Evolutionary conservation across 2,329 filamentous ascomycete genomes (phyloP).

Genomic region (Proliferodiscus dingleyae): DNA sequence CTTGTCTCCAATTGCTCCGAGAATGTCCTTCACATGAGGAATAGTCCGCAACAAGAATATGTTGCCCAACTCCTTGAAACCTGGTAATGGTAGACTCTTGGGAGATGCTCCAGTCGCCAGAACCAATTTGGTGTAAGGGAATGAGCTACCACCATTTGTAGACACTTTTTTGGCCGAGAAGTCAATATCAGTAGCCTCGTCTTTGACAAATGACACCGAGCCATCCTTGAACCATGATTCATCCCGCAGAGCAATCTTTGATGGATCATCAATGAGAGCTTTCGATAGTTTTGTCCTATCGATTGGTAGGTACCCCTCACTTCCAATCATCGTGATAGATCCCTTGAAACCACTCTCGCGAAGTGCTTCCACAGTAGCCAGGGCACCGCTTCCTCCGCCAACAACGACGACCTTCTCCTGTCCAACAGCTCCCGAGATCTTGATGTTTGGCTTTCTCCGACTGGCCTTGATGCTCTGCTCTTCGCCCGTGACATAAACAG

Average conservation of each 20-base stretch:
- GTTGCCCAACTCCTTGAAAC: slow-evolving; percentile 81
- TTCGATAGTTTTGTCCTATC: slow-evolving; percentile 96
- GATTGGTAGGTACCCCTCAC: slow-evolving; percentile 81
- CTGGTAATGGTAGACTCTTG: slow-evolving; percentile 69
- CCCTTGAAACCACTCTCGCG: slow-evolving; percentile 77
- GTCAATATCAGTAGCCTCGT: slow-evolving; percentile 69
- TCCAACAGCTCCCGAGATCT: slow-evolving; percentile 52
- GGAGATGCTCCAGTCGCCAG: slow-evolving; percentile 83
- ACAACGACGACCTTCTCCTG: slow-evolving; percentile 75
- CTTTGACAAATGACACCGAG: slow-evolving; percentile 52
- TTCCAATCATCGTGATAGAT: slow-evolving; percentile 74
- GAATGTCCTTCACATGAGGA: slow-evolving; percentile 73
- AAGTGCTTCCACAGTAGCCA: slow-evolving; percentile 78
- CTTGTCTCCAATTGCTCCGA: slow-evolving; percentile 72
- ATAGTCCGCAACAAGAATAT: slow-evolving; percentile 79
- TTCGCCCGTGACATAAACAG: slow-evolving; percentile 78
- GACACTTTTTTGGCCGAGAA: slow-evolving; percentile 67
- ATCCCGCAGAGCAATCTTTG: slow-evolving; percentile 73
- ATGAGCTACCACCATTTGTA: slow-evolving; percentile 68
- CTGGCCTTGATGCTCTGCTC: slow-evolving; percentile 73
- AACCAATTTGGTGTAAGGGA: slow-evolving; percentile 80
- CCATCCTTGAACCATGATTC: slow-evolving; percentile 69
- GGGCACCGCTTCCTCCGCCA: slow-evolving; percentile 78
- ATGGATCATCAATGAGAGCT: slow-evolving; percentile 74
- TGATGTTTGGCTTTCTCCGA: slow-evolving; percentile 67